Conservation (phyloP, 2,329 filamentous ascomycete genomes). For the Fusarium ambrosium region DNA sequence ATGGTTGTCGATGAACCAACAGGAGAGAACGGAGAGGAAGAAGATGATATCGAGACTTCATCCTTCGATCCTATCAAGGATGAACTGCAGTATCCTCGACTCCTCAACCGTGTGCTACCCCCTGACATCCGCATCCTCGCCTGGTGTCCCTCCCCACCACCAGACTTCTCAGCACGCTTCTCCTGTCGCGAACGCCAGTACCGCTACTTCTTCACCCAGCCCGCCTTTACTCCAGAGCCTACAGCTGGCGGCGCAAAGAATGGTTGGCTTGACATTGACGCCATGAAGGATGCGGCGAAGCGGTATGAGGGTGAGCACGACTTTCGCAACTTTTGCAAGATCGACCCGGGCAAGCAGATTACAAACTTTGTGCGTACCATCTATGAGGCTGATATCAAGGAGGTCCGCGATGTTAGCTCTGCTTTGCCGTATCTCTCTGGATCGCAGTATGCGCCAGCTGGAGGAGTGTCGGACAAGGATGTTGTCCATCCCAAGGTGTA, state of each 20-base stretch:
- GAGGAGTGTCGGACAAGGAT: conserved; percentile 2
- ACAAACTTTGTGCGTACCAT: conserved; percentile 85
- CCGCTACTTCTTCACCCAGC: conserved; percentile 98
- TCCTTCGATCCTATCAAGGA: conserved; percentile 77
- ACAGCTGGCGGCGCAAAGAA: conserved; percentile 59
- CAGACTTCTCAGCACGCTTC: conserved; percentile 90
- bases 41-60: conserved; percentile 32
- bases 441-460: conserved; percentile 52
- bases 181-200: conserved; percentile 93
- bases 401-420: conserved; percentile 68
- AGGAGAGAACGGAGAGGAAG: conserved; percentile 35
- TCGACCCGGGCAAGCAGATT: conserved; percentile 91
- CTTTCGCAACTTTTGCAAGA: conserved; percentile 97
- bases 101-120: conserved; percentile 90
- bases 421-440: conserved; percentile 68
- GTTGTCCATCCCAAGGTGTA: conserved; percentile 75
- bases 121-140: conserved; percentile 91
- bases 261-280: conserved; percentile 88
- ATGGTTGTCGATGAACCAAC: conserved; percentile 37
- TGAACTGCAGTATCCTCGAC: conserved; percentile 85
- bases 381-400: conserved; percentile 83
- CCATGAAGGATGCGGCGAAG: conserved; percentile 86
- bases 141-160: conserved; percentile 88
- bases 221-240: conserved; percentile 78
- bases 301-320: conserved; percentile 88